Base-by-base conservation (phyloP, 1,284 basidiomycete genomes). In the Rhodotorula sp. region DNA sequence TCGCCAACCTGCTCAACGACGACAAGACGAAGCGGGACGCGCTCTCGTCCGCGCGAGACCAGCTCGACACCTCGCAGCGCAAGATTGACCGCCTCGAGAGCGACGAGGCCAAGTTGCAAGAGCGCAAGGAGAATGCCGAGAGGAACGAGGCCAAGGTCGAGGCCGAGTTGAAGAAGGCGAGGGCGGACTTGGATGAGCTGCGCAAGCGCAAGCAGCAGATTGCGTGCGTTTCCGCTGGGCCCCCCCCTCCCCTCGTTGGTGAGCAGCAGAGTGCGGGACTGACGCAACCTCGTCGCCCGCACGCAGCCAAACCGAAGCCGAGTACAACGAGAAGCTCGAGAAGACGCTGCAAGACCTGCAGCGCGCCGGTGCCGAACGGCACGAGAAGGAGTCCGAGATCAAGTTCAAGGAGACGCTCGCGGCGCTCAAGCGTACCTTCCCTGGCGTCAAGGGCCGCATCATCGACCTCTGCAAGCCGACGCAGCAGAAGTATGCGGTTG, bases 391-490 rank as follows among this genome's bases (percentile, higher is more conserved):
- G 77, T 86, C 89, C 31, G 94, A 98, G 78, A 83, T 82, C 2
- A 88, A 86, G 77, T 83, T 96, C 71, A 94, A 93, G 79, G 94
- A 98, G 78, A 92, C 89, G 0, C 83, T 98, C 31, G 81, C 87
- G 3, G 91, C 85, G 76, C 81, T 99, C 61, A 92, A 94, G 76
- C 85, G 91, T 5, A 87, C 94, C 52, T 96, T 96, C 81, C 90
- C 92, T 61, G 91, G 65, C 53, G 82, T 83, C 6, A 78, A 78
- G 40, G 96, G 96, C 0, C 87, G 95, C 44, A 87, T 99, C 7
- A 85, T 92, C 44, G 94, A 98, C 78, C 84, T 98, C 15, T 97
- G 93, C 84, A 92, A 93, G 79, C 94, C 95, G 0, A 92, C 90
- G 0, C 88, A 91, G 69, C 86, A 89, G 68, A 97, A 96, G 81